A percentile compares a stretch with the other conserved stretches of the same genome.
Evolutionary conservation across 306 rosid genomes (phyloP).

Genomic region (Pyrus bretschneideri): DNA sequence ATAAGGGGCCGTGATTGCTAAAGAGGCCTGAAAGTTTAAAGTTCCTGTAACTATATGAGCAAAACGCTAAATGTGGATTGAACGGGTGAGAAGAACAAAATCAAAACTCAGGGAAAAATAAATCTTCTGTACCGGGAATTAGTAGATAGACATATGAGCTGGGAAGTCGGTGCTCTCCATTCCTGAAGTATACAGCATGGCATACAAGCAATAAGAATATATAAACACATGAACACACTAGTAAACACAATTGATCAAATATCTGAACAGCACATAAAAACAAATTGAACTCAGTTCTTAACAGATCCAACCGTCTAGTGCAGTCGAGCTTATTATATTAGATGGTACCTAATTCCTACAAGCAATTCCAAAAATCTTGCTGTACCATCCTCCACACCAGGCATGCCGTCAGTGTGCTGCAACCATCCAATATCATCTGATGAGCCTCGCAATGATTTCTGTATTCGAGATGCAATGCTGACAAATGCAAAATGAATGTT

Average conservation of each 20-base stretch:
- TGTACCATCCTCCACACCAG: constrained; percentile 69
- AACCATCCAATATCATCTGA: constrained; percentile 84
- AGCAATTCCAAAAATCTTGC: constrained; percentile 74
- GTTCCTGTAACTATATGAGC: not conserved
- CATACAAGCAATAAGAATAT: not conserved
- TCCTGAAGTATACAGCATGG: constrained; percentile 35
- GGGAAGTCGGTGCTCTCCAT: constrained; percentile 62
- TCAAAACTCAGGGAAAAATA: constrained; percentile 3
- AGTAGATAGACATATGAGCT: constrained; percentile 70
- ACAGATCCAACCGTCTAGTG: not conserved
- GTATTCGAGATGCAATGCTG: constrained; percentile 47
- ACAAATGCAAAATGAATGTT: constrained; percentile 10
- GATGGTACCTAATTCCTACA: constrained; percentile 49
- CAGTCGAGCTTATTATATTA: not conserved
- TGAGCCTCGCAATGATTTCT: constrained; percentile 64
- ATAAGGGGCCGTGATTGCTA: constrained; percentile 78
- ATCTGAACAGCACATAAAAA: not conserved
- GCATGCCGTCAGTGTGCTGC: constrained; percentile 59
- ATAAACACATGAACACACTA: not conserved
- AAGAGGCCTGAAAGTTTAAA: constrained; percentile 60
- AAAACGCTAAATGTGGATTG: not conserved
- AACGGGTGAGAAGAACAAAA: constrained; percentile 7
- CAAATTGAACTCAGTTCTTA: not conserved
- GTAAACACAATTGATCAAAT: not conserved
- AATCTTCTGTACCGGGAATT: constrained; percentile 53